phyloP scores from a whole-genome alignment of 306 rosid genomes.

The Calophaca sinica region DNA sequence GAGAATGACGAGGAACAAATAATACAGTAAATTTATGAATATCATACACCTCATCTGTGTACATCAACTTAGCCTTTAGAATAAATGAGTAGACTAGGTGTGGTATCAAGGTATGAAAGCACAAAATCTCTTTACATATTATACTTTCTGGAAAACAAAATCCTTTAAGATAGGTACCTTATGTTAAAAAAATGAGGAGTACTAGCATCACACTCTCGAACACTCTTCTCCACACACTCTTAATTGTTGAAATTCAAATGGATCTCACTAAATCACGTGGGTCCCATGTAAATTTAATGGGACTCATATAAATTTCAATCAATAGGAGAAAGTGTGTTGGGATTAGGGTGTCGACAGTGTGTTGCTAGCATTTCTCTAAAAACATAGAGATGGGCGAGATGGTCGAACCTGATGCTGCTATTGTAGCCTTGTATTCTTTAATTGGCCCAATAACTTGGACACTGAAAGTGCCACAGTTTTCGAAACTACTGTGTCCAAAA shows the following conservation, averaged over 20 bases:
- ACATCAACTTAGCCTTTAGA: background rate
- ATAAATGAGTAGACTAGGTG: background rate
- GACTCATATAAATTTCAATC: no score
- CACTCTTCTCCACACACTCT: no score
- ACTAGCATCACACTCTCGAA: no score
- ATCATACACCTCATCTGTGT: background rate
- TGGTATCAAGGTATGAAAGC: background rate
- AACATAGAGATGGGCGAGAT: no score
- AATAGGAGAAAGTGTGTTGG: no score
- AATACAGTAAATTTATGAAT: background rate
- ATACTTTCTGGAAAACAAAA: background rate
- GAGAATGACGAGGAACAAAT: background rate
- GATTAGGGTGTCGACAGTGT: no score
- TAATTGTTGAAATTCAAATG: no score
- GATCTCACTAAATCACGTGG: no score
- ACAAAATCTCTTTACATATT: background rate
- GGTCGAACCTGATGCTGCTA: conserved; percentile 36
- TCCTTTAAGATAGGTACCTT: background rate
- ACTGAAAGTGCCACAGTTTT: conserved; percentile 9
- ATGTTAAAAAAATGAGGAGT: no score
- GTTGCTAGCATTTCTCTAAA: no score
- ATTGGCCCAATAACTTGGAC: conserved; percentile 22
- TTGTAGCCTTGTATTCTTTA: conserved; percentile 31
- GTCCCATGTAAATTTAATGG: no score
- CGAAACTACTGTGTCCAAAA: background rate